Evolutionary conservation across 192 early-diverging fungal species (phyloP).

Genomic region (Linnemannia zychae): DNA sequence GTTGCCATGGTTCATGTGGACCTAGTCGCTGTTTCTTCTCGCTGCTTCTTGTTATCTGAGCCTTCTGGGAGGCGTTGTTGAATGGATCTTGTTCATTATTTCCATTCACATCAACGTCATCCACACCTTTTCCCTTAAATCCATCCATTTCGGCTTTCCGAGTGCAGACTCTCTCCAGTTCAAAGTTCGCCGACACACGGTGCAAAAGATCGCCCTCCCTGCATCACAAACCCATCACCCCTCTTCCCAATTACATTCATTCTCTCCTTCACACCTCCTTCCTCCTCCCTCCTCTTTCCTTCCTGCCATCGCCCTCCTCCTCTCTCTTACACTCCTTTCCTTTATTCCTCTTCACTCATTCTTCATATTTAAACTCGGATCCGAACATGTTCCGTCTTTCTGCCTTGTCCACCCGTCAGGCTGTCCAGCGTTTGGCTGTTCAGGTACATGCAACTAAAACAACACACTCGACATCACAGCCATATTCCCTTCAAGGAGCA

Average conservation of each 20-base stretch:
- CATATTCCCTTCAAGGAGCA: neutral
- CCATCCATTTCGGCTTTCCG: neutral
- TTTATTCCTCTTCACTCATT: neutral
- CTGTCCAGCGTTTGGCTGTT: slow-evolving; percentile 57
- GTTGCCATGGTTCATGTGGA: no score
- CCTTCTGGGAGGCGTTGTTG: no score
- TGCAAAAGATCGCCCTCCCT: neutral
- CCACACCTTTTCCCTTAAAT: neutral
- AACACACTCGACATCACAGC: neutral
- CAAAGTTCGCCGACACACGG: slow-evolving; percentile 1
- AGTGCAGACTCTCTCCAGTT: neutral
- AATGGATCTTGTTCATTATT: neutral
- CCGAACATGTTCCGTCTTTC: slow-evolving; percentile 52
- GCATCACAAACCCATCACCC: neutral
- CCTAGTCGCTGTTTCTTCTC: no score
- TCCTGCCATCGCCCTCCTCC: neutral
- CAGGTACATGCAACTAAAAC: slow-evolving; percentile 34
- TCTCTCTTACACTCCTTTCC: neutral
- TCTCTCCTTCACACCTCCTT: neutral
- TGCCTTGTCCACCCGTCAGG: slow-evolving; percentile 49
- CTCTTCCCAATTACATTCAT: no score
- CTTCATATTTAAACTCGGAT: neutral
- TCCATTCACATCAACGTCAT: neutral
- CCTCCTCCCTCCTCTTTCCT: neutral
- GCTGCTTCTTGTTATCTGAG: no score